Conservation (phyloP, 2,329 filamentous ascomycete genomes). For the Periconia sp. region DNA sequence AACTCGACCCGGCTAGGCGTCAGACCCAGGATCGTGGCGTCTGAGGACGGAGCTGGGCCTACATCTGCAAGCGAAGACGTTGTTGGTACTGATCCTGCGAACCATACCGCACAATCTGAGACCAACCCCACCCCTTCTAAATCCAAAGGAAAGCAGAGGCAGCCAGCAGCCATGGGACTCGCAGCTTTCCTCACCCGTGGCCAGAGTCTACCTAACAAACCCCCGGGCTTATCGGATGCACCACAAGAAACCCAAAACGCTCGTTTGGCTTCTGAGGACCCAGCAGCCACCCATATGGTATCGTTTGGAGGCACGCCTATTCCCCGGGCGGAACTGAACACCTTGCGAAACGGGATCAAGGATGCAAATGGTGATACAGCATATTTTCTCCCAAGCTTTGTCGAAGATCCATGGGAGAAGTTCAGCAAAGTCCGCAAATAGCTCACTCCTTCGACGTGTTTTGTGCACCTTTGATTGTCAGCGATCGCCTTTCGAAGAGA, state of each 20-base stretch:
- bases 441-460: no score
- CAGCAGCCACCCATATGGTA: conserved; percentile 18
- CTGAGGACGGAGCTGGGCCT: conserved; percentile 1
- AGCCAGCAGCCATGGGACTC: conserved; percentile 29
- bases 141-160: conserved; percentile 18
- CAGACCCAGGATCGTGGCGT: conserved; percentile 32
- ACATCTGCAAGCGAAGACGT: background rate
- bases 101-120: conserved; percentile 3
- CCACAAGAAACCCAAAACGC: no score
- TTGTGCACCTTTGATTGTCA: no score
- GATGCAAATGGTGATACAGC: conserved; percentile 65
- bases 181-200: conserved; percentile 39
- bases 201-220: conserved; percentile 29
- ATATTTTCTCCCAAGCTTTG: conserved; percentile 73
- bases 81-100: conserved; percentile 1
- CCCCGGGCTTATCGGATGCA: no score
- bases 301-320: conserved; percentile 39
- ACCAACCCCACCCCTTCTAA: conserved; percentile 10
- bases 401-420: conserved; percentile 73
- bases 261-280: no score
- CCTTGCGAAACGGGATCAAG: conserved; percentile 47
- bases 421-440: conserved; percentile 9
- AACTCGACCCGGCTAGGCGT: conserved; percentile 46
- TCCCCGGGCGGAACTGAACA: conserved; percentile 38
- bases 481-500: no score